Percentiles rank a stretch among this genome's conserved stretches.
These are phyloP conservation scores for Luzula sylvatica DNA, from an alignment of 176 grass and related monocot genomes.

Conservation along the genomic window DNA sequence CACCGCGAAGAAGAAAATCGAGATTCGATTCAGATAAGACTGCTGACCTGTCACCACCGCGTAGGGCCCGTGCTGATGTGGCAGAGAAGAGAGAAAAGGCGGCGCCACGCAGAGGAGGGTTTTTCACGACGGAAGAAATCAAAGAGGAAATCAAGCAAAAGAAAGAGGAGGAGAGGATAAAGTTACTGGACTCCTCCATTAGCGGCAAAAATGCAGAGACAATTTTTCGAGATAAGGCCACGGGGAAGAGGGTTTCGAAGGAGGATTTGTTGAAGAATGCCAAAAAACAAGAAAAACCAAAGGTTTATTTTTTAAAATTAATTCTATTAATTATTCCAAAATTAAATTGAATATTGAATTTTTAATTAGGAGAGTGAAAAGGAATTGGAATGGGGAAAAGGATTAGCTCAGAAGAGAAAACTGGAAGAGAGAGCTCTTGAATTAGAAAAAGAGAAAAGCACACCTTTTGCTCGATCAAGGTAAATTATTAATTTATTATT, in stretches of 20 bases:
- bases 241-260: conserved; percentile 64
- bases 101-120: conserved; percentile 4
- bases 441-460: conserved; percentile 58
- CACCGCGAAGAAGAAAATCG: conserved; percentile 16
- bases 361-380: conserved; percentile 40
- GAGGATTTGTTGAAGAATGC: conserved; percentile 67
- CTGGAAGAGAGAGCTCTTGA: conserved; percentile 55
- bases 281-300: conserved; percentile 68
- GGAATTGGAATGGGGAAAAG: conserved; percentile 85
- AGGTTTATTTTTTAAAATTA: conserved; percentile 34
- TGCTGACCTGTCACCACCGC: conserved; percentile 29
- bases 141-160: conserved; percentile 33
- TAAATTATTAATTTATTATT: conserved; percentile 15
- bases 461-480: conserved; percentile 89
- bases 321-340: background rate
- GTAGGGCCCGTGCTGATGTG: background rate
- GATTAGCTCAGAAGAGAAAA: conserved; percentile 82
- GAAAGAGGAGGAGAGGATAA: conserved; percentile 23
- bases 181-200: conserved; percentile 43
- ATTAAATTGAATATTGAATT: conserved; percentile 6
- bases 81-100: too few relatives aligned
- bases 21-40: conserved; percentile 32
- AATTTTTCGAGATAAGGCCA: conserved; percentile 59
- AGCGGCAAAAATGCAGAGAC: conserved; percentile 69
- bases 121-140: conserved; percentile 50